Evolutionary conservation across 208 protist genomes (phyloP).

Genomic region (Endotrypanum monterogeii): DNA sequence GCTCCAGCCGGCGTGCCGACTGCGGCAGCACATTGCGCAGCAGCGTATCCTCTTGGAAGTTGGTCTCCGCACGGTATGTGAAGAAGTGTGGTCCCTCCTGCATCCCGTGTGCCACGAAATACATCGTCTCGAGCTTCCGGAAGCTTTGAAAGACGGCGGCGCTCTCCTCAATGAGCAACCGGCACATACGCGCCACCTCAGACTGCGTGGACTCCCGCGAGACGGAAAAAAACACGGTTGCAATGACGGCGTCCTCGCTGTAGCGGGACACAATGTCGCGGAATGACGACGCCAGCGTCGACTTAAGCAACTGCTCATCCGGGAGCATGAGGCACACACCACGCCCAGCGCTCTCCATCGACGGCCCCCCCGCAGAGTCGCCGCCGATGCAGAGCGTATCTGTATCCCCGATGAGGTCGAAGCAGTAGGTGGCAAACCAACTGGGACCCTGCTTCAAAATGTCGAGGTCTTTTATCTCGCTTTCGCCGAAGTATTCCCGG

Average conservation of each 20-base stretch:
- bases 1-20: constrained; percentile 94
- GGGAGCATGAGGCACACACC: constrained; percentile 68
- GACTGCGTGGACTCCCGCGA: constrained; percentile 50
- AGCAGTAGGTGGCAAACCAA: constrained; percentile 72
- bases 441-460: constrained; percentile 47
- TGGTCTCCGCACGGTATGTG: constrained; percentile 82
- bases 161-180: constrained; percentile 56
- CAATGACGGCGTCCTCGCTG: constrained; percentile 34
- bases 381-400: constrained; percentile 30
- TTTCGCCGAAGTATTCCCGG: constrained; percentile 79
- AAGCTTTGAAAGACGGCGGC: constrained; percentile 22
- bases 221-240: constrained; percentile 68
- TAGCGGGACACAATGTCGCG: constrained; percentile 35
- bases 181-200: constrained; percentile 45
- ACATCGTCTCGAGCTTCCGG: constrained; percentile 50
- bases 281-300: constrained; percentile 38
- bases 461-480: constrained; percentile 59
- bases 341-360: constrained; percentile 17
- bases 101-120: constrained; percentile 76
- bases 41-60: constrained; percentile 90
- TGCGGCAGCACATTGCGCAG: constrained; percentile 95
- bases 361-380: constrained; percentile 1
- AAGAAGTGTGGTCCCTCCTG: constrained; percentile 87
- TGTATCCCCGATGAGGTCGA: constrained; percentile 50
- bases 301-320: constrained; percentile 48